Evolutionary conservation across 768 basidiomycete species (phyloP).

Genomic region (Daedalea quercina): DNA sequence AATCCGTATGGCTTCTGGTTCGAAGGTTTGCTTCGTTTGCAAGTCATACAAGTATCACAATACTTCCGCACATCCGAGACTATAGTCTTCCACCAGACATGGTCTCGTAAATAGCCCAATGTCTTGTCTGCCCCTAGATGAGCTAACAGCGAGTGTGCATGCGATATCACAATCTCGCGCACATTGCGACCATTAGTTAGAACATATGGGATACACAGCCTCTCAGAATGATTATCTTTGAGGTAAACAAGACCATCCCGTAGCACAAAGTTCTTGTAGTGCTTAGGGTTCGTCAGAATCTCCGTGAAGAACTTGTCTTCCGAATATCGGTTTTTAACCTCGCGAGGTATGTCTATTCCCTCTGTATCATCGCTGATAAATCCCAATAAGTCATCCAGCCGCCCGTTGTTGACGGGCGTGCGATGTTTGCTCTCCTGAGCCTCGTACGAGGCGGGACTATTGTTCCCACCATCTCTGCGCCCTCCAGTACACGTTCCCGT

Average conservation of each 20-base stretch:
- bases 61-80: conserved; percentile 18
- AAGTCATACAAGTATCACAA: conserved; percentile 20
- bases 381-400: no score
- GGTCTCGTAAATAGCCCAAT: conserved; percentile 21
- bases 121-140: conserved; percentile 33
- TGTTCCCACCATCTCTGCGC: no score
- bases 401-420: no score
- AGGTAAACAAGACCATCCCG: conserved; percentile 19
- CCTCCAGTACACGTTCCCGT: no score
- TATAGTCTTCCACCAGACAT: conserved; percentile 34
- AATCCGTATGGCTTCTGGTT: conserved; percentile 21
- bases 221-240: neutral
- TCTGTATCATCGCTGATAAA: no score
- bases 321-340: conserved; percentile 17
- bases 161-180: conserved; percentile 26
- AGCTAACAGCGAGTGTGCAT: conserved; percentile 32
- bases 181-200: conserved; percentile 12
- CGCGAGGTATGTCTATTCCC: no score
- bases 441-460: no score
- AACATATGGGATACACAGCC: conserved; percentile 25
- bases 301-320: conserved; percentile 25
- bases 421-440: no score
- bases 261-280: conserved; percentile 21
- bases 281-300: conserved; percentile 16
- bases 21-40: conserved; percentile 15